A percentile compares a stretch with the other conserved stretches of the same genome.
Conservation (phyloP, 1,284 basidiomycete genomes). For the Malassezia yamatoensis region DNA sequence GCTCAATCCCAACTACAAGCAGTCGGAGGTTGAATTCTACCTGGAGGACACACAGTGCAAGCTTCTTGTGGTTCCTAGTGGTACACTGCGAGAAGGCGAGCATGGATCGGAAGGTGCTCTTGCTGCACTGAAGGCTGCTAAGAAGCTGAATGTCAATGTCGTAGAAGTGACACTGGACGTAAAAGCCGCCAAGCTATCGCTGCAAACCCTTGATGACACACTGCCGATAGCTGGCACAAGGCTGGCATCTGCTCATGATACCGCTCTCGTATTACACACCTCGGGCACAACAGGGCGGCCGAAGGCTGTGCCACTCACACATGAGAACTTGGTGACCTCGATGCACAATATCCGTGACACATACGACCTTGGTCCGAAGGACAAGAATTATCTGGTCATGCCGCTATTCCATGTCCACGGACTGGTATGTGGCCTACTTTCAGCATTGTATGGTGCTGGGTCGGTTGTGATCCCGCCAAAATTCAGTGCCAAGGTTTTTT, state of each 20-base stretch:
- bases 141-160: conserved; percentile 28
- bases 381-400: conserved; percentile 57
- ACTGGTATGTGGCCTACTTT: conserved; percentile 58
- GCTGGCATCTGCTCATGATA: conserved; percentile 27
- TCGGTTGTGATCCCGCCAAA: conserved; percentile 56
- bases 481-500: conserved; percentile 58
- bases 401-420: conserved; percentile 62
- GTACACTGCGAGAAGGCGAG: conserved; percentile 19
- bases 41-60: conserved; percentile 48
- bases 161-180: conserved; percentile 43
- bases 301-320: conserved; percentile 56
- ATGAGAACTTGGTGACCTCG: conserved; percentile 57
- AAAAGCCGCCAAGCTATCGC: conserved; percentile 19
- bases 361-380: conserved; percentile 53
- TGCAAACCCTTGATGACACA: conserved; percentile 23
- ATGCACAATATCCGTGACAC: conserved; percentile 51
- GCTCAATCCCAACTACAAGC: conserved; percentile 50
- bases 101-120: conserved; percentile 8
- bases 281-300: conserved; percentile 58
- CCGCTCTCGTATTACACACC: conserved; percentile 55
- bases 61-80: conserved; percentile 41
- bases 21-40: conserved; percentile 48
- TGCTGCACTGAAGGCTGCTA: conserved; percentile 27
- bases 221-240: conserved; percentile 13
- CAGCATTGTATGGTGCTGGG: conserved; percentile 56